Evolutionary conservation across 2,329 filamentous ascomycete genomes (phyloP).

Genomic region (Apiospora pterosperma): DNA sequence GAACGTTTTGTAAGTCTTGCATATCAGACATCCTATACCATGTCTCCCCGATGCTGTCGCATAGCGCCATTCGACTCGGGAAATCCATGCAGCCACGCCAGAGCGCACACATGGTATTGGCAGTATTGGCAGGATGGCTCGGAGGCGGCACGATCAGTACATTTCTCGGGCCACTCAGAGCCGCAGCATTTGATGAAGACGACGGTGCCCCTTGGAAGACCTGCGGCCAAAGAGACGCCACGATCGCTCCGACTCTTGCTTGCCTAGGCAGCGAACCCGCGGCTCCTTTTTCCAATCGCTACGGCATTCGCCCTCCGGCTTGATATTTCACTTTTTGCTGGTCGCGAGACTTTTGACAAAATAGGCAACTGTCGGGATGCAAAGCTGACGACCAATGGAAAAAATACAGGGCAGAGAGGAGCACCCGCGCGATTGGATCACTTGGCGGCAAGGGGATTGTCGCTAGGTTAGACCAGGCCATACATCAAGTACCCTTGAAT

Average conservation of each 20-base stretch:
- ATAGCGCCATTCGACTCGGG: constrained; percentile 9
- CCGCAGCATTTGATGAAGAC: background rate
- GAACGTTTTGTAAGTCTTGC: constrained; percentile 2
- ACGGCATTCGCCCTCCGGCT: background rate
- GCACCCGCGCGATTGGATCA: constrained; percentile 2
- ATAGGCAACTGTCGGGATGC: background rate
- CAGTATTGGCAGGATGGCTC: background rate
- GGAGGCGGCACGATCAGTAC: background rate
- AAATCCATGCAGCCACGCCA: constrained; percentile 3
- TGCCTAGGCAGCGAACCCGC: background rate
- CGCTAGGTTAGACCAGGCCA: constrained; percentile 2
- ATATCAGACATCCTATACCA: constrained; percentile 7
- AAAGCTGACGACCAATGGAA: constrained; percentile 4
- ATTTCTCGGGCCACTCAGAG: background rate
- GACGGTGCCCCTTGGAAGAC: background rate
- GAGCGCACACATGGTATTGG: background rate
- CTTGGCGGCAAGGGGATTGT: constrained; percentile 5
- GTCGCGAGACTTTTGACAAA: background rate
- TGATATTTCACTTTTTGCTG: background rate
- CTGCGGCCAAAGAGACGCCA: background rate
- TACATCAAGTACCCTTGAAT: background rate
- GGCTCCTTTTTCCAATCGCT: background rate
- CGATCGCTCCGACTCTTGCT: background rate
- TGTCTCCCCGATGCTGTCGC: constrained; percentile 12
- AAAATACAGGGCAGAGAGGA: background rate